Percentiles rank a stretch among this genome's conserved stretches.
Evolutionary conservation across 1,284 basidiomycete species (phyloP).

Genomic region (Chiua sp.): DNA sequence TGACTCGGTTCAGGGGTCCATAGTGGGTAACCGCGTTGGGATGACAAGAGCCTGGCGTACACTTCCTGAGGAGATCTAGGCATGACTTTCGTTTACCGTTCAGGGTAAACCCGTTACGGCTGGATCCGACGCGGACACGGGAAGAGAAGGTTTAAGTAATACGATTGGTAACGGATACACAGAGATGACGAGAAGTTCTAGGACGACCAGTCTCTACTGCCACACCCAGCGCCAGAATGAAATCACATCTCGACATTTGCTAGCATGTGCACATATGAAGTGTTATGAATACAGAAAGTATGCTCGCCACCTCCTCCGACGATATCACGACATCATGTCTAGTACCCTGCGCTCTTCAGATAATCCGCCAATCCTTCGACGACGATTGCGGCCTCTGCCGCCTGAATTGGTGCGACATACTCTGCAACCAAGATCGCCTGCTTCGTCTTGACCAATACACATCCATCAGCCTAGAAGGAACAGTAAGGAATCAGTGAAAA

Average conservation of each 20-base stretch:
- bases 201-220: no score
- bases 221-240: no score
- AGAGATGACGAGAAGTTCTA: no score
- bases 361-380: constrained; percentile 86
- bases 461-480: constrained; percentile 74
- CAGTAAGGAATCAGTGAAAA: neutral
- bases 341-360: constrained; percentile 69
- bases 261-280: neutral
- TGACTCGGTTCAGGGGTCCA: constrained; percentile 31
- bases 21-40: constrained; percentile 35
- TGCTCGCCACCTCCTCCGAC: constrained; percentile 7
- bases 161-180: neutral
- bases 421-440: constrained; percentile 88
- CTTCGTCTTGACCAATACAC: constrained; percentile 85
- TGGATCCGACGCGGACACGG: no score
- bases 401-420: constrained; percentile 76
- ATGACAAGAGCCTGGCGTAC: constrained; percentile 22
- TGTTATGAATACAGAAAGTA: constrained; percentile 20
- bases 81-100: neutral
- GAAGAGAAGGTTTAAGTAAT: neutral
- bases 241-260: neutral
- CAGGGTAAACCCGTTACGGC: no score
- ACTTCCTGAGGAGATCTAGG: constrained; percentile 8
- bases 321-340: constrained; percentile 24
- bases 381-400: constrained; percentile 72